These are phyloP conservation scores for Paraglomus occultum DNA, from an alignment of 192 early-diverging fungal species.

Conservation along the genomic window DNA sequence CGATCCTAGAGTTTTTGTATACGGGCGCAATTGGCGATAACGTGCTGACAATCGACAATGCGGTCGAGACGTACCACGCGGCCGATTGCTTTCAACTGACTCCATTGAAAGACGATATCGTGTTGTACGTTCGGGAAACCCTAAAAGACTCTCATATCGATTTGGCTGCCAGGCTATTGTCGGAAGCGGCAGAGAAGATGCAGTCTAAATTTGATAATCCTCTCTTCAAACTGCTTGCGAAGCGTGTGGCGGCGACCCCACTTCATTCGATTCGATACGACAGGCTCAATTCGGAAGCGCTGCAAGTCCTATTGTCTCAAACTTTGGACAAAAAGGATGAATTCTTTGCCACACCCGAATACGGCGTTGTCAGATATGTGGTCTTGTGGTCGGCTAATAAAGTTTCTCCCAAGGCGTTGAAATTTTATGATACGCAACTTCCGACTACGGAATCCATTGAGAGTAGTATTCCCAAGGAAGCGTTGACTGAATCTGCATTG, in stretches of 20 bases:
- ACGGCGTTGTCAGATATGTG: background rate
- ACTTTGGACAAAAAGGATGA: slow-evolving; percentile 5
- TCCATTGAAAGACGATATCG: slow-evolving; percentile 4
- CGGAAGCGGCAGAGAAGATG: slow-evolving; percentile 13
- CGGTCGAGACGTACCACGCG: slow-evolving; percentile 10
- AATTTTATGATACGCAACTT: background rate
- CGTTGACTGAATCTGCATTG: background rate
- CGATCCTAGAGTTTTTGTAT: slow-evolving; percentile 28
- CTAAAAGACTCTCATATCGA: slow-evolving; percentile 11
- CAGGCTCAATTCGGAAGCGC: background rate
- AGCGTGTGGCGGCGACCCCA: slow-evolving; percentile 5
- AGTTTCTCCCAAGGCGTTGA: background rate
- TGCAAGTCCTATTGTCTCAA: slow-evolving; percentile 4
- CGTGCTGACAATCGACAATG: slow-evolving; percentile 4
- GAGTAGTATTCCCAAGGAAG: background rate
- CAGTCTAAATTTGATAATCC: background rate
- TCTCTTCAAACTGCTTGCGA: background rate
- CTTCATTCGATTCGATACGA: slow-evolving; percentile 1
- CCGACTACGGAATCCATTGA: background rate
- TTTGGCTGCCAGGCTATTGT: slow-evolving; percentile 2
- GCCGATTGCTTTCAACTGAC: slow-evolving; percentile 16
- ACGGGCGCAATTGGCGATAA: slow-evolving; percentile 1
- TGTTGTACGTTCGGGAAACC: slow-evolving; percentile 5
- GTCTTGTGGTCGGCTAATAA: background rate
- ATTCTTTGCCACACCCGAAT: slow-evolving; percentile 17